Evolutionary conservation across 805 yeast species (phyloP).

Genomic region (Ogataea nitratoaversa): DNA sequence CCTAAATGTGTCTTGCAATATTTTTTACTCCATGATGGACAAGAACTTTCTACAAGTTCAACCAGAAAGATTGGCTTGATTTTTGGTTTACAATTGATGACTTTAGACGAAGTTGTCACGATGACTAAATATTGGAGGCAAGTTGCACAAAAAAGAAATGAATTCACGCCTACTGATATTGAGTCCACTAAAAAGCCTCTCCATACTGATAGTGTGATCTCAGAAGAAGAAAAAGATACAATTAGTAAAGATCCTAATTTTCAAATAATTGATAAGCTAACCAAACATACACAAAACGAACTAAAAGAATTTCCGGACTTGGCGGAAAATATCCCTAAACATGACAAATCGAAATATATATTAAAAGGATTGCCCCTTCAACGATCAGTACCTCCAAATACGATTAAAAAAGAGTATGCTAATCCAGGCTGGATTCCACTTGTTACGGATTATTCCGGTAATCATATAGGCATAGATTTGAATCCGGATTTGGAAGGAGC

Average conservation of each 20-base stretch:
- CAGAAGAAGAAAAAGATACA: conserved; percentile 2
- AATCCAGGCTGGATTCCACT: conserved; percentile 87
- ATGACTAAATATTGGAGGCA: conserved; percentile 81
- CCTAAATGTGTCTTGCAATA: conserved; percentile 78
- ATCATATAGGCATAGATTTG: conserved; percentile 82
- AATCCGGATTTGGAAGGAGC: conserved; percentile 69
- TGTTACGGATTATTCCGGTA: conserved; percentile 80
- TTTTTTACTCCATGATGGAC: conserved; percentile 79
- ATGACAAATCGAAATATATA: conserved; percentile 29
- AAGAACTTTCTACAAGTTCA: conserved; percentile 64
- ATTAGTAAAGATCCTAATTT: conserved; percentile 16
- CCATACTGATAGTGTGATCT: conserved; percentile 2
- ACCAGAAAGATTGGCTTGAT: conserved; percentile 64
- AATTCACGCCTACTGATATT: conserved; percentile 2
- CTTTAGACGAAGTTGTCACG: conserved; percentile 68
- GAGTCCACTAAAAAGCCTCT: conserved; percentile 3
- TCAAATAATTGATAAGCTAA: conserved; percentile 14
- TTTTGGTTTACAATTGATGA: conserved; percentile 74
- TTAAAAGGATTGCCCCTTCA: conserved; percentile 44
- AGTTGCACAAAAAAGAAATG: conserved; percentile 46
- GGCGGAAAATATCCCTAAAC: conserved; percentile 23
- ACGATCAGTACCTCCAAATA: conserved; percentile 67
- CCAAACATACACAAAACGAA: conserved; percentile 10
- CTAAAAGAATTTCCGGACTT: conserved; percentile 20
- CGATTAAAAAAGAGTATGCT: conserved; percentile 67